Base-by-base conservation (phyloP, 768 basidiomycete genomes). In the Austroboletus eburneus region DNA sequence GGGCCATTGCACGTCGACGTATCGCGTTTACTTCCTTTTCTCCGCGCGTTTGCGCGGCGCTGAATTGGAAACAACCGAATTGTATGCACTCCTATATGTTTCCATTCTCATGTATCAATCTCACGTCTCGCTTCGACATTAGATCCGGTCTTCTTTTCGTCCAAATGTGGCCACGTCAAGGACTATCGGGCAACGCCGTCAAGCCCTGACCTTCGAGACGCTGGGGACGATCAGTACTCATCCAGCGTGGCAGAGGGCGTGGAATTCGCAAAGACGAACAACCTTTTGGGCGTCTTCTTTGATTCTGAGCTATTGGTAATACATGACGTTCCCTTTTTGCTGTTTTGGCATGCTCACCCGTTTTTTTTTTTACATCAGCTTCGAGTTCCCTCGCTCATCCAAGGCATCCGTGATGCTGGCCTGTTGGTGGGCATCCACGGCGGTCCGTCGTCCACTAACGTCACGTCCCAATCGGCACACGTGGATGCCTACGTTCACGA, bases 61-160 rank as follows among this genome's bases (percentile, higher is more conserved):
- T 97, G 45, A 98, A 99, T 60, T 98, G 95, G 96, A 99, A 99
- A 68, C 95, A 99, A 67, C 95, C 95, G 12, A 98, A 98, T 66
- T 98, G 95, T 91, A 69, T 68, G 30, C 21, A 34, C 40, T 30
- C 48, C 45, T 54, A 34, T n/a, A n/a, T n/a, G n/a, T n/a, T 48
- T 53, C 37, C 33, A 54, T 48, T 53, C 3, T 38, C 60, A 50
- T 57, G 56, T 54, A 55, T 58, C 50, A 50, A 35, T 46, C 53
- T 63, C 43, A 60, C 41, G 17, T 49, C 23, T 48, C 34, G 39
- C 54, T 54, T 50, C 57, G 45, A 46, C 45, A n/a, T n/a, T 63
- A 91, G 92, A 95, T 76, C 92, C 95, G 44, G 94, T 98, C 30
- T 96, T 98, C 72, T 90, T 96, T 65, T 83, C 88, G 8, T 87